Evolutionary conservation across 148 eudicot genomes (phyloP).

Genomic region (Rhododendron henanense): DNA sequence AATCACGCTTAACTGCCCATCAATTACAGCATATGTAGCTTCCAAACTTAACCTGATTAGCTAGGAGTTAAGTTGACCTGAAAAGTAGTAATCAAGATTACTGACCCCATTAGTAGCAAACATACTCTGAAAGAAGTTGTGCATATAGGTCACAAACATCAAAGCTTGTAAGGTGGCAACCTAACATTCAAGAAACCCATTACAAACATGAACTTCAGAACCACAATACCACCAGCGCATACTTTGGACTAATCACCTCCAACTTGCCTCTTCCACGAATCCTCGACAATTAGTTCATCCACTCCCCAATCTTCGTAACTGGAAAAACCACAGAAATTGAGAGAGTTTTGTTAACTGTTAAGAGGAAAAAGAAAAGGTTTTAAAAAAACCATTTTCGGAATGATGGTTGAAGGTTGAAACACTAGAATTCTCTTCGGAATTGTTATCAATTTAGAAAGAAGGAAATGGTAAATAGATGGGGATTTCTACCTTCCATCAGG

Average conservation of each 20-base stretch:
- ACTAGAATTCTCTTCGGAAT: neutral
- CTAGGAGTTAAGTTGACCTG: neutral
- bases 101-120: neutral
- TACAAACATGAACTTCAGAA: neutral
- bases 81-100: neutral
- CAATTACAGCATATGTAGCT: neutral
- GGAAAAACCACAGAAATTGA: slow-evolving; percentile 6
- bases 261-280: slow-evolving; percentile 98
- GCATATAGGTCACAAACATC: neutral
- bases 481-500: slow-evolving; percentile 87
- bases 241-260: slow-evolving; percentile 59
- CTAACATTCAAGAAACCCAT: neutral
- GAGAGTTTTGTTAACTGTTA: no score
- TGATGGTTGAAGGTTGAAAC: neutral
- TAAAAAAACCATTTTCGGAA: neutral
- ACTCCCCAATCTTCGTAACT: slow-evolving; percentile 99
- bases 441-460: slow-evolving; percentile 6
- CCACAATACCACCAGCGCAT: neutral
- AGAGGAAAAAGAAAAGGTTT: neutral
- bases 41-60: neutral
- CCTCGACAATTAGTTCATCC: slow-evolving; percentile 92
- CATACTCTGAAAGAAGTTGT: neutral
- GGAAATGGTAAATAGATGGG: neutral
- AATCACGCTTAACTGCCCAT: neutral
- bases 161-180: neutral